Conservation (phyloP, 192 early-diverging fungal species). For the Backusella tuberculispora region DNA sequence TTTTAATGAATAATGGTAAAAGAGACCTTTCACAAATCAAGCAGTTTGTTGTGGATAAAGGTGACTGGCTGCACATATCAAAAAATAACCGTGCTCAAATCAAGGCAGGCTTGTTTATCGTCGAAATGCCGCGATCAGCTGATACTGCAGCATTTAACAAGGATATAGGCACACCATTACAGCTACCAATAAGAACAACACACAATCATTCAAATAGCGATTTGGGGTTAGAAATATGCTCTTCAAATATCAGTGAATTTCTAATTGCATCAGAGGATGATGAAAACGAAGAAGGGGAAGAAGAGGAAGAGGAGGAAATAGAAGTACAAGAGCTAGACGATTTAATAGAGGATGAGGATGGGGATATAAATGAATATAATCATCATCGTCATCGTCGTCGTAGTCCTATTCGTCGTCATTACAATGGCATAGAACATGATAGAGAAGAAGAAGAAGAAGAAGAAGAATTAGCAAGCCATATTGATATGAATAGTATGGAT, state of each 20-base stretch:
- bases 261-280: background rate
- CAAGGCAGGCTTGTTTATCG: constrained; percentile 36
- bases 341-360: background rate
- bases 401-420: background rate
- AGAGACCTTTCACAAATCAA: constrained; percentile 29
- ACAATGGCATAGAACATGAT: background rate
- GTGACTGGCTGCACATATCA: constrained; percentile 19
- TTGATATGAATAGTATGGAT: background rate
- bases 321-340: background rate
- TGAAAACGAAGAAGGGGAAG: background rate
- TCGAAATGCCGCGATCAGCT: constrained; percentile 28
- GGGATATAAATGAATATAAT: background rate
- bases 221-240: constrained; percentile 17
- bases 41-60: constrained; percentile 38
- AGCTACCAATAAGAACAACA: constrained; percentile 1
- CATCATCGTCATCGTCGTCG: background rate
- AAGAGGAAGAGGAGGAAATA: constrained; percentile 6
- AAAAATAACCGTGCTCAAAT: constrained; percentile 8
- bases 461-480: background rate
- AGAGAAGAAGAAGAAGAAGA: background rate
- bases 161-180: constrained; percentile 11
- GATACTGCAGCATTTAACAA: constrained; percentile 10
- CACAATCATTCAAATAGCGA: background rate
- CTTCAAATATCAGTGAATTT: constrained; percentile 3
- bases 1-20: constrained; percentile 30